Conservation (phyloP, 495 filamentous ascomycete species). For the Trichoderma reesei region DNA sequence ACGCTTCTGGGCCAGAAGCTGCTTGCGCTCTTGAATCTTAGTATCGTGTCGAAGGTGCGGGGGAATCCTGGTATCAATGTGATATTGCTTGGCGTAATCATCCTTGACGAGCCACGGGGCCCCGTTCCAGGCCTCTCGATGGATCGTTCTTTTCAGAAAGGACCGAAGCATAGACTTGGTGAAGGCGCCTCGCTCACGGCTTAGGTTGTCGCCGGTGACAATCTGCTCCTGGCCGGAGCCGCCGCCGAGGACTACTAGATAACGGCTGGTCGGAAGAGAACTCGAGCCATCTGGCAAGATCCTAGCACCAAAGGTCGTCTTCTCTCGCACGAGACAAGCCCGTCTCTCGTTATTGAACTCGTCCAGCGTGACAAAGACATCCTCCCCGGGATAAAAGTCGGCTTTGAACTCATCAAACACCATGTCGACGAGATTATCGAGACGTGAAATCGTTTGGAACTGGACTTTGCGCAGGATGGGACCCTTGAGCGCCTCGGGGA, state of each 20-base stretch:
- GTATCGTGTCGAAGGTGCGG: conserved; percentile 70
- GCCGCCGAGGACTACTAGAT: conserved; percentile 66
- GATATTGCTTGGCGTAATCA: conserved; percentile 70
- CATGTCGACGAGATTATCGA: conserved; percentile 72
- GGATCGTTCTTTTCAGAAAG: conserved; percentile 91
- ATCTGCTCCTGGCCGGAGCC: conserved; percentile 58
- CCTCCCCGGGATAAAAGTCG: conserved; percentile 90
- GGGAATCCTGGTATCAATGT: conserved; percentile 76
- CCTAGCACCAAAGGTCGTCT: conserved; percentile 60
- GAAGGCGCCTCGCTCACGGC: conserved; percentile 83
- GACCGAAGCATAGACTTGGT: conserved; percentile 89
- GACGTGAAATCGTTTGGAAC: conserved; percentile 80
- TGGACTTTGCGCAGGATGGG: conserved; percentile 85
- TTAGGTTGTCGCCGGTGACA: conserved; percentile 72
- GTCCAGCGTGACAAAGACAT: conserved; percentile 58
- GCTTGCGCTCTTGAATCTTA: conserved; percentile 69
- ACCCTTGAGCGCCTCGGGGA: conserved; percentile 84
- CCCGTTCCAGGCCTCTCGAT: conserved; percentile 82
- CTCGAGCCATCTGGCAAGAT: conserved; percentile 53
- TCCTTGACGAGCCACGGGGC: conserved; percentile 94
- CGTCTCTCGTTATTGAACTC: conserved; percentile 55
- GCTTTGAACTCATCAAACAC: conserved; percentile 71
- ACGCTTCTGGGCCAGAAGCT: conserved; percentile 56
- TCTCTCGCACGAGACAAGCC: conserved; percentile 74
- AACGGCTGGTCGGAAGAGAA: conserved; percentile 60